These are phyloP conservation scores for Goffeauzyma gilvescens DNA, from an alignment of 768 basidiomycete genomes.

Conservation along the genomic window DNA sequence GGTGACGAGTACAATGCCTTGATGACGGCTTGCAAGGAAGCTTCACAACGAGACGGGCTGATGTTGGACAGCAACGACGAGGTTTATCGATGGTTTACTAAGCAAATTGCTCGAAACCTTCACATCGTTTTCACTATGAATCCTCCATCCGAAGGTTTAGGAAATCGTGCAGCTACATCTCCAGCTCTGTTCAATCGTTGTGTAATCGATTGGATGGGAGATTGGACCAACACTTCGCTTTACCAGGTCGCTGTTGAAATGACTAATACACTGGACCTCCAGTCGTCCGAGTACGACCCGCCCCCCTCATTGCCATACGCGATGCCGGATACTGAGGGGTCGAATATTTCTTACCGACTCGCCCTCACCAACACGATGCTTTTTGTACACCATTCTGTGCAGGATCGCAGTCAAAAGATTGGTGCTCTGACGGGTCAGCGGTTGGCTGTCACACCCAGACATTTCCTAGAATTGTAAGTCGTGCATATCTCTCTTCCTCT, in stretches of 20 bases:
- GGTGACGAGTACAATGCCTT: conserved; percentile 96
- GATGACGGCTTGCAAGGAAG: conserved; percentile 99
- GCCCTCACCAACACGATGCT: conserved; percentile 89
- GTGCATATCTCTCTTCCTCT: neutral
- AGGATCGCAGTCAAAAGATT: conserved; percentile 70
- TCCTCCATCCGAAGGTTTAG: conserved; percentile 84
- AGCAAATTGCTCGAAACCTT: conserved; percentile 90
- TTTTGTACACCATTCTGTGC: conserved; percentile 70
- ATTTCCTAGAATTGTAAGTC: conserved; percentile 94
- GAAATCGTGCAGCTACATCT: conserved; percentile 87
- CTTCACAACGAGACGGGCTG: conserved; percentile 91
- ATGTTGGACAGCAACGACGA: conserved; percentile 98
- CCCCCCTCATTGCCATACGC: conserved; percentile 73
- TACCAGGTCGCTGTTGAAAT: conserved; percentile 97
- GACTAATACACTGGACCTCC: conserved; percentile 80
- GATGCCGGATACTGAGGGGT: conserved; percentile 59
- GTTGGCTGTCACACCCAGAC: conserved; percentile 90
- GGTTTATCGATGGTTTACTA: conserved; percentile 94
- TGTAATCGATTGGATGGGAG: conserved; percentile 98
- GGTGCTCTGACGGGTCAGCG: conserved; percentile 85
- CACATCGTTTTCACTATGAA: conserved; percentile 99
- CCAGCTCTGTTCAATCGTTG: conserved; percentile 92
- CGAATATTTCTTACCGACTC: conserved; percentile 75
- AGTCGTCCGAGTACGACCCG: conserved; percentile 59
- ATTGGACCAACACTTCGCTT: conserved; percentile 97